Base-by-base conservation (phyloP, 352 stramenopile genomes). In the Pythium brachiatum region DNA sequence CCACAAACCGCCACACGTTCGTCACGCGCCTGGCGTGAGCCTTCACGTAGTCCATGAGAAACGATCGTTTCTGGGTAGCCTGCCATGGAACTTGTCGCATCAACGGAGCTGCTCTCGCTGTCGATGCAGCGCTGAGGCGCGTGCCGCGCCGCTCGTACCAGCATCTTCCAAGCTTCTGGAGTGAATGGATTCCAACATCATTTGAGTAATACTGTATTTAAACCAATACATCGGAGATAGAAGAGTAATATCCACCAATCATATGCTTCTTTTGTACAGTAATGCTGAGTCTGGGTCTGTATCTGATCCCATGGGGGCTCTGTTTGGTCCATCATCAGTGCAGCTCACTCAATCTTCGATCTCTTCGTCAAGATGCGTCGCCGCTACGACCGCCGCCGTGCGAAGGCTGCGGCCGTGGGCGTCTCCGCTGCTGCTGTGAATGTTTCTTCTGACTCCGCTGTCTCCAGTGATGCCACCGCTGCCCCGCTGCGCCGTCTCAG, bases 341-440 rank as follows among this genome's bases (percentile, higher is more conserved):
- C 36, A 21, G 5, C 8, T 21, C 36, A 21, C 3, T 18, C 36
- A 44, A 44, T 7, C 16, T n/a, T 51, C 56, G 51, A 38, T 27
- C 20, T 18, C 5, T 29, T 23, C 16, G 8, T 23, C 25, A 20
- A 18, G 20, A 68, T 68, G 65, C 65, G 65, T 23, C 59, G 65
- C n/a, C 65, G 59, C 59, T 68, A 65, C 56, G 51, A 68, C 39
- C 65, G 65, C 55, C 57, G 60, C 20, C 65, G 65, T 38, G 34
- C 27, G 27, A 65, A 60, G 20, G 38, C 60, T 38, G 46, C 59
- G 7, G 54, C 57, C 7, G 27, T 50, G 1, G 34, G 32, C 27
- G 34, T 44, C 9, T 38, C 48, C 16, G 13, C 63, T 15, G 38
- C 20, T 21, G 36, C 36, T 44, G 36, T 44, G 4, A 16, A 43